Percentiles rank a stretch among this genome's conserved stretches.
Conservation (phyloP, 768 basidiomycete genomes). For the Dictyophora rubrovolvata region DNA sequence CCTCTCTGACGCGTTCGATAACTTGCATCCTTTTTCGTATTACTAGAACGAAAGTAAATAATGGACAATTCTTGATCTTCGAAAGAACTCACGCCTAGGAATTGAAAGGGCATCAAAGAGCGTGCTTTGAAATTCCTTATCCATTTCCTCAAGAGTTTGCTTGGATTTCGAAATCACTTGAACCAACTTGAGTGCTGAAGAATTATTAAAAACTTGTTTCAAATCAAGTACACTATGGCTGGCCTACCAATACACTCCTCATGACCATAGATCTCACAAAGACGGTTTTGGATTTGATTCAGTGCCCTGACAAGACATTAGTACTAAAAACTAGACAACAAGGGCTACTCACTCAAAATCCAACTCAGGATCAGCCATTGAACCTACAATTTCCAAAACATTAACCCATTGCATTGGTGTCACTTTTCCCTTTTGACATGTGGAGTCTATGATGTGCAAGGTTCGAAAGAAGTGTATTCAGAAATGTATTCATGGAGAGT, state of each 20-base stretch:
- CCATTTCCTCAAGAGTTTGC: background rate
- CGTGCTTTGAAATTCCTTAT: background rate
- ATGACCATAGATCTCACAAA: background rate
- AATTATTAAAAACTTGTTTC: background rate
- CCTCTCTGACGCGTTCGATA: too few relatives aligned
- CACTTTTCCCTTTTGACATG: conserved; percentile 53
- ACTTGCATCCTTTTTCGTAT: too few relatives aligned
- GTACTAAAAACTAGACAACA: too few relatives aligned
- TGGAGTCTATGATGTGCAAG: conserved; percentile 49
- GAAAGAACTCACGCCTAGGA: background rate
- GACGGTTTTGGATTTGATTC: background rate
- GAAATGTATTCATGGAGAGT: conserved; percentile 35
- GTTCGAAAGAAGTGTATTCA: conserved; percentile 43
- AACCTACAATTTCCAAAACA: conserved; percentile 43
- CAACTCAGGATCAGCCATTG: background rate
- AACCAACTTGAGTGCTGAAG: background rate
- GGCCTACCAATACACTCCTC: background rate
- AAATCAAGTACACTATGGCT: background rate
- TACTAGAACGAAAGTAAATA: too few relatives aligned
- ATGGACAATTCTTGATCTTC: too few relatives aligned
- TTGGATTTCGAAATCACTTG: background rate
- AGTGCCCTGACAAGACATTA: background rate
- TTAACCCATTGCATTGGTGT: conserved; percentile 53
- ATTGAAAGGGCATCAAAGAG: background rate
- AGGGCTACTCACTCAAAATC: background rate